phyloP scores from a whole-genome alignment of 192 early-diverging fungal species.

The Umbelopsis vinacea region DNA sequence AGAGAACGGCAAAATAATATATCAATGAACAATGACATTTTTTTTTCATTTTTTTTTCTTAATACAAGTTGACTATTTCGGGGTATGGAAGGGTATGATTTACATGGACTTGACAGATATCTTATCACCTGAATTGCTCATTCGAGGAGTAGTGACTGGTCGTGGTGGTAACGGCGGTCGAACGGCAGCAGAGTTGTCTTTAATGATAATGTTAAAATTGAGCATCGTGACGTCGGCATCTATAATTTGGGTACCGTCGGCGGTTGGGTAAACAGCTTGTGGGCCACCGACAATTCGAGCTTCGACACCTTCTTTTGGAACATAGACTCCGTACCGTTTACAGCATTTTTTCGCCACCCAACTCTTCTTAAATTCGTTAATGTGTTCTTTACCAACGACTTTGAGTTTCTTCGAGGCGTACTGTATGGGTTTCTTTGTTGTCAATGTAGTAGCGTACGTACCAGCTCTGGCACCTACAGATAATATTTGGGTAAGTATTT shows the following conservation, averaged over 20 bases:
- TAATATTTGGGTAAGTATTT: background rate
- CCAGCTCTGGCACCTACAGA: constrained; percentile 12
- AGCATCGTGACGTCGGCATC: constrained; percentile 1
- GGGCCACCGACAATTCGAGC: background rate
- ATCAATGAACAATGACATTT: too few relatives aligned
- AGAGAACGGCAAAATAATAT: too few relatives aligned
- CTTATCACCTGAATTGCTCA: background rate
- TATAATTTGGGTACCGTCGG: background rate
- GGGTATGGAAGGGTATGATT: background rate
- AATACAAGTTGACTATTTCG: too few relatives aligned
- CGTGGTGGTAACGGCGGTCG: background rate
- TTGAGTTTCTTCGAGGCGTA: constrained; percentile 1
- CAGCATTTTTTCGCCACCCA: constrained; percentile 15
- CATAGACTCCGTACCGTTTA: background rate
- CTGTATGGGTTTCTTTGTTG: background rate
- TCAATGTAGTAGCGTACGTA: background rate
- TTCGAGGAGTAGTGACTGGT: background rate
- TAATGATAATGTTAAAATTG: background rate
- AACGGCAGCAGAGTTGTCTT: background rate
- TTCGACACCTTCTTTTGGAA: constrained; percentile 3
- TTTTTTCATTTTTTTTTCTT: too few relatives aligned
- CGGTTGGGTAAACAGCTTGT: background rate
- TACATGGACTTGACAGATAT: background rate
- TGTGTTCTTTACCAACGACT: constrained; percentile 4
- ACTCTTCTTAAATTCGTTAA: constrained; percentile 1